Evolutionary conservation across 2,329 filamentous ascomycete genomes (phyloP).

Genomic region (Reticulascus tulasneorum): DNA sequence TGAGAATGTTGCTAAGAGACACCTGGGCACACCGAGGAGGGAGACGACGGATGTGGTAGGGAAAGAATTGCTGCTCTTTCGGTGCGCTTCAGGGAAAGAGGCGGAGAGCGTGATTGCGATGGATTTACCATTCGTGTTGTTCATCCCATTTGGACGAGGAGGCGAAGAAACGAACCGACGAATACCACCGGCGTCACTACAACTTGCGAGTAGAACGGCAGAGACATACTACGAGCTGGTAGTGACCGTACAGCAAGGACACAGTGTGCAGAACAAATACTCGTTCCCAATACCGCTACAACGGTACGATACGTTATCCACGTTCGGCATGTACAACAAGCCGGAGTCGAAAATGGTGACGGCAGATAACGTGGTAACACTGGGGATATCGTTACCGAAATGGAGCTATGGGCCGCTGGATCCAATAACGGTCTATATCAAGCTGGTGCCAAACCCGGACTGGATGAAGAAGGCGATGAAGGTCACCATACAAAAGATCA

Average conservation of each 20-base stretch:
- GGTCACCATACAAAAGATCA: slow-evolving; percentile 92
- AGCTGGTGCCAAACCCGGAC: slow-evolving; percentile 85
- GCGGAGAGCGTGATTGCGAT: slow-evolving; percentile 87
- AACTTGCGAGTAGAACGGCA: slow-evolving; percentile 86
- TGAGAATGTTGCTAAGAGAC: slow-evolving; percentile 89
- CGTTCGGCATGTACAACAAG: slow-evolving; percentile 99
- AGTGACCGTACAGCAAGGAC: slow-evolving; percentile 90
- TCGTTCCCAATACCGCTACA: slow-evolving; percentile 85
- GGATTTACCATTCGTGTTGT: slow-evolving; percentile 95
- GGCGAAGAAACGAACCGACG: slow-evolving; percentile 85
- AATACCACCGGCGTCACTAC: slow-evolving; percentile 87
- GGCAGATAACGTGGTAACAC: slow-evolving; percentile 83
- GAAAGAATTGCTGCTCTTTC: slow-evolving; percentile 89
- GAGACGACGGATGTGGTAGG: slow-evolving; percentile 91
- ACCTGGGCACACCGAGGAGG: slow-evolving; percentile 82
- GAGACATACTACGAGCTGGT: slow-evolving; percentile 97
- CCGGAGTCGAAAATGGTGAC: slow-evolving; percentile 84
- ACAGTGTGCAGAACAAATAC: slow-evolving; percentile 83
- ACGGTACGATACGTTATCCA: slow-evolving; percentile 93
- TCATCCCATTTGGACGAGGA: slow-evolving; percentile 90
- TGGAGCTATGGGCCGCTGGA: slow-evolving; percentile 97
- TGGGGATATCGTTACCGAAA: slow-evolving; percentile 86
- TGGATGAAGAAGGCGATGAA: slow-evolving; percentile 87
- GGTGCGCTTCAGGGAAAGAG: slow-evolving; percentile 78
- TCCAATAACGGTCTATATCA: slow-evolving; percentile 93